Base-by-base conservation (phyloP, 2,329 filamentous ascomycete genomes). In the Grosmannia penicillata region DNA sequence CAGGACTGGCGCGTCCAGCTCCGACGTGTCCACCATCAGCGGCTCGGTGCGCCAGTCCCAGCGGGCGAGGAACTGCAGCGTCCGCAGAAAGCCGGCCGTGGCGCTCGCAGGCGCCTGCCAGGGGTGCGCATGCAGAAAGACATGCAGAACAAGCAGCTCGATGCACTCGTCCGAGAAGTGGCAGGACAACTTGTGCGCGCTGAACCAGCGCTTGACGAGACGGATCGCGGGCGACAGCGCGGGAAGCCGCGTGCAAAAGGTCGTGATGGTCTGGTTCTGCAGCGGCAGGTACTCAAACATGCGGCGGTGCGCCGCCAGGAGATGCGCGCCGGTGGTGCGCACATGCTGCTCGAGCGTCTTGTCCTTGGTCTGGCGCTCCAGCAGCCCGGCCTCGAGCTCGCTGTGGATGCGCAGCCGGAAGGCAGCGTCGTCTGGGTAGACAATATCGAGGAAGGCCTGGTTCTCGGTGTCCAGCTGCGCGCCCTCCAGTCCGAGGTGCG, bases 1-100 rank as follows among this genome's bases (percentile, higher is more conserved):
- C 66, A 23, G 15, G 14, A 23, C 22, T 11, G 29, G 15, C n/a
- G 28, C 11, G 32, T 23, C 30, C 33, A 42, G 31, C 22, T 68
- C 71, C 10, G 75, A 70, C 21, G 84, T 70, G 55, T 95, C 85
- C 21, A 95, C 68, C 25, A 94, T 67, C 24, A 96, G 65, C 2
- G 91, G 82, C 38, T 86, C 78, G 8, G 77, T 67, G 22, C 82
- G 75, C 91, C 91, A 98, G 55, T 96, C 85, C 86, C 91, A 98
- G 30, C 76, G 70, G 1, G 86, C 75, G 13, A 98, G 65, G 55
- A 89, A 81, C 24, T 78, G 63, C 2, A 98, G 63, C 1, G 83
- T 82, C 18, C 87, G 76, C 22, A 93, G 59, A 53, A 98, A 89
- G 5, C 83, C 91, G 0, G 80, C 79, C 49, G 77, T 76, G 9